Base-by-base conservation (phyloP, 805 yeast genomes). In the Saccharomycopsis guyanensis region DNA sequence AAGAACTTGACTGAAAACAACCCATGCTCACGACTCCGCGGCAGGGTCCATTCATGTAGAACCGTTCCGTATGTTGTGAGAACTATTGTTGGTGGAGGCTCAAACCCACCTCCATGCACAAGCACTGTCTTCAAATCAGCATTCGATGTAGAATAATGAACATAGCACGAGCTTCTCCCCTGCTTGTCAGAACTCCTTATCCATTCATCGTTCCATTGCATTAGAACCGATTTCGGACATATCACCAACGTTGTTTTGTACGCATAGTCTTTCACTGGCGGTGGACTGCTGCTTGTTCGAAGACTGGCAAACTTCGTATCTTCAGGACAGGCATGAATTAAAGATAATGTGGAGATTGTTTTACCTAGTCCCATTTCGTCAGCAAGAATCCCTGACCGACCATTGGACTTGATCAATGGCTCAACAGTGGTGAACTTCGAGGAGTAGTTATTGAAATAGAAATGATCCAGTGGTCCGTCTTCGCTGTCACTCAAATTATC, bases 341-440 rank as follows among this genome's bases (percentile, higher is more conserved):
- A 65, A 0, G 97, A 77, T 43, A 93, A 93, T 0, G 98, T 93
- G 61, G 93, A 98, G 49, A 93, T 91, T 0, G 99, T 93, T 61
- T 93, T 93, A 54, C 94, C 98, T 35, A 93, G 72, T 46, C 99
- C 99, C 99, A 93, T 93, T 61, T 93, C 99, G 64, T 93, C 99
- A 1, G 99, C 99, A 40, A 93, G 71, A 43, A 93, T 93, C 53
- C 99, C 98, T 7, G 37, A 33, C 6, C 20, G 18, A 12, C 81
- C 72, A 16, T 73, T 57, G 1, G 80, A 69, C 48, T 71, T 76
- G 35, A 87, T 66, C 10, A 78, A 55, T 1, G 96, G 97, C 51
- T 74, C 77, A 19, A 73, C 72, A 13, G 76, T 55, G 0, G 91
- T 77, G 46, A 91, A 74, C 46, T 84, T 88, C 3, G 96, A 96